phyloP scores from a whole-genome alignment of 768 basidiomycete genomes.

The Russula virescens region DNA sequence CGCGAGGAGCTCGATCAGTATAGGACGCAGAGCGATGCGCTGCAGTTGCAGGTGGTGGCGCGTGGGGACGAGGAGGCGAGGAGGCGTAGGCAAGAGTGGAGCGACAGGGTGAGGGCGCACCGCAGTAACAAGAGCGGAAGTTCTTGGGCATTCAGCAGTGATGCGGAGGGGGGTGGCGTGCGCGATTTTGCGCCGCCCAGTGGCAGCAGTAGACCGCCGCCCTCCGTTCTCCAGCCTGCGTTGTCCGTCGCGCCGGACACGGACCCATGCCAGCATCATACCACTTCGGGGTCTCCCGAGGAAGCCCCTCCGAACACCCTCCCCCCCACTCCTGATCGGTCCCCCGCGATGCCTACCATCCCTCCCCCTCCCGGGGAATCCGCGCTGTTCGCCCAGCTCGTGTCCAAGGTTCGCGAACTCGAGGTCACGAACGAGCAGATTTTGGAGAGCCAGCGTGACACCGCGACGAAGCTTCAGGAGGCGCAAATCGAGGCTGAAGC shows the following conservation, averaged over 20 bases:
- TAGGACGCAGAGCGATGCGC: constrained; percentile 61
- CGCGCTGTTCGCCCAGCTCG: constrained; percentile 59
- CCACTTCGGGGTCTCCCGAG: not conserved
- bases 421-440: constrained; percentile 69
- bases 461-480: constrained; percentile 53
- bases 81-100: constrained; percentile 43
- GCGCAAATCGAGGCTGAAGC: constrained; percentile 69
- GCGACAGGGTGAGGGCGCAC: constrained; percentile 44
- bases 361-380: constrained; percentile 29
- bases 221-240: not conserved
- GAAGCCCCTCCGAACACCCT: constrained; percentile 9
- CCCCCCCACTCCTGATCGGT: constrained; percentile 27
- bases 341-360: not conserved
- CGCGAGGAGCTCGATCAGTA: constrained; percentile 72
- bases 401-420: constrained; percentile 70
- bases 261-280: not conserved
- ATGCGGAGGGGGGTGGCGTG: constrained; percentile 33
- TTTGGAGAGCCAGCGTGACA: constrained; percentile 56
- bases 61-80: constrained; percentile 33
- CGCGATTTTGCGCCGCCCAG: constrained; percentile 62
- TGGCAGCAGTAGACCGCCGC: constrained; percentile 31
- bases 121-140: constrained; percentile 31
- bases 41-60: constrained; percentile 63
- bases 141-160: constrained; percentile 26
- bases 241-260: constrained; percentile 7